Conservation (phyloP, 208 protist genomes). For the Endotrypanum monterogeii region DNA sequence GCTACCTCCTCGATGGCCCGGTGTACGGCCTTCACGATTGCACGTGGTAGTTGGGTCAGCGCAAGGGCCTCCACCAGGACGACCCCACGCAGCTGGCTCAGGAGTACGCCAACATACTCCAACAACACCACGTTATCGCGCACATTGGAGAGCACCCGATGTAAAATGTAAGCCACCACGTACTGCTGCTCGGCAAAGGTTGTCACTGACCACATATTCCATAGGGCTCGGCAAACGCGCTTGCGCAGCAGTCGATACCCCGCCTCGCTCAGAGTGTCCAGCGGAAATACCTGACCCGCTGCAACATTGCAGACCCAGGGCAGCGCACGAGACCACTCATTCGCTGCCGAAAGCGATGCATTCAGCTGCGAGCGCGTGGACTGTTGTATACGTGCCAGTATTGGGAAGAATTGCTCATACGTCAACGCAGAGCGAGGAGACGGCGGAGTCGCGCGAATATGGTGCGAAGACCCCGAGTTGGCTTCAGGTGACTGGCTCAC, state of each 20-base stretch:
- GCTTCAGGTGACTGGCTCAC: not conserved
- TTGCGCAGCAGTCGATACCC: constrained; percentile 40
- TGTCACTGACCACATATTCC: constrained; percentile 43
- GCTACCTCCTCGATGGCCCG: constrained; percentile 23
- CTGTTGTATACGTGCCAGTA: not conserved
- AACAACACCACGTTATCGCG: constrained; percentile 50
- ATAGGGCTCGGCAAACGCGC: constrained; percentile 45
- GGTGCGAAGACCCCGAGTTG: not conserved
- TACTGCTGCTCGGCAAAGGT: constrained; percentile 6
- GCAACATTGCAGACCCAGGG: constrained; percentile 44
- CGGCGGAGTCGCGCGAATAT: not conserved
- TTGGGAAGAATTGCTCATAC: not conserved
- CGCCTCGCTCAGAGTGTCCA: constrained; percentile 25
- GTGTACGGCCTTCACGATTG: constrained; percentile 28
- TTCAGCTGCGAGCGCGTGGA: not conserved
- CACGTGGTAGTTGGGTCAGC: constrained; percentile 31
- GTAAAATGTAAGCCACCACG: constrained; percentile 49
- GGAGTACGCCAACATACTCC: constrained; percentile 65
- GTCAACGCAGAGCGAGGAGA: not conserved
- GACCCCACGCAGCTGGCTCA: constrained; percentile 49
- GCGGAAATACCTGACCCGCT: constrained; percentile 35
- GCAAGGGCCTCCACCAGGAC: constrained; percentile 40
- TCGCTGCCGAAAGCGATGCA: not conserved
- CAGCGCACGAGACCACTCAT: constrained; percentile 32
- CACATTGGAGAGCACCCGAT: constrained; percentile 48